Conservation (phyloP, 164 flowering plant species). For the Nymphaea colorata region DNA sequence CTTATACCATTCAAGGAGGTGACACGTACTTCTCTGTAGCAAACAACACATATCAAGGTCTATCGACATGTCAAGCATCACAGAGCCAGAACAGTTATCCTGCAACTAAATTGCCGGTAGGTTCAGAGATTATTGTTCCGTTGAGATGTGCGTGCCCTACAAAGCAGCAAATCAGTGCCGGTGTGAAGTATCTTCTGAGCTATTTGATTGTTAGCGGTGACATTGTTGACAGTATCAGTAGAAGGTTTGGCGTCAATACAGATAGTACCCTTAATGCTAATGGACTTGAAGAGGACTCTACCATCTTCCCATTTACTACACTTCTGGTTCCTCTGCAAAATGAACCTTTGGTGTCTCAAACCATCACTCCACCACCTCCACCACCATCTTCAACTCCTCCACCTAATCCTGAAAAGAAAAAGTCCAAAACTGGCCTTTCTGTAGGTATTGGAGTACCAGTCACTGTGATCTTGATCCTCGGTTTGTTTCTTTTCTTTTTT, state of each 20-base stretch:
- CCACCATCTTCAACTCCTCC: constrained; percentile 17
- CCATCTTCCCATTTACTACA: constrained; percentile 46
- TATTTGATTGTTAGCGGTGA: constrained; percentile 33
- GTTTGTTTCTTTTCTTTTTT: constrained; percentile 18
- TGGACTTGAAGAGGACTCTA: constrained; percentile 16
- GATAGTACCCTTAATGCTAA: constrained; percentile 42
- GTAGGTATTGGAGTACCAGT: constrained; percentile 33
- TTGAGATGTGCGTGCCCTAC: constrained; percentile 87
- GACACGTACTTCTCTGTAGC: constrained; percentile 31
- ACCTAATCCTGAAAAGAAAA: constrained; percentile 6
- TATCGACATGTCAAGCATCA: constrained; percentile 65
- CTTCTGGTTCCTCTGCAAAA: constrained; percentile 49
- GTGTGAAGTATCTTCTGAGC: constrained; percentile 42
- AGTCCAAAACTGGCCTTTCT: constrained; percentile 33
- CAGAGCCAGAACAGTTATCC: constrained; percentile 16
- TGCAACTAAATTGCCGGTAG: constrained; percentile 12
- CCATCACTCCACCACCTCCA: constrained; percentile 19
- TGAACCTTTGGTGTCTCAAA: constrained; percentile 34
- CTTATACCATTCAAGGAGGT: constrained; percentile 17
- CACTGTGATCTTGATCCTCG: constrained; percentile 5
- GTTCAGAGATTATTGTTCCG: constrained; percentile 39
- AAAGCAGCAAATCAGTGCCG: constrained; percentile 28
- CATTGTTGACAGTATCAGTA: constrained; percentile 21
- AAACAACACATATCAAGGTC: constrained; percentile 48
- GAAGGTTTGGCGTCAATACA: constrained; percentile 26